Percentiles rank a stretch among this genome's conserved stretches.
phyloP scores from a whole-genome alignment of 2,329 filamentous ascomycete genomes.

The Cercospora sp. region DNA sequence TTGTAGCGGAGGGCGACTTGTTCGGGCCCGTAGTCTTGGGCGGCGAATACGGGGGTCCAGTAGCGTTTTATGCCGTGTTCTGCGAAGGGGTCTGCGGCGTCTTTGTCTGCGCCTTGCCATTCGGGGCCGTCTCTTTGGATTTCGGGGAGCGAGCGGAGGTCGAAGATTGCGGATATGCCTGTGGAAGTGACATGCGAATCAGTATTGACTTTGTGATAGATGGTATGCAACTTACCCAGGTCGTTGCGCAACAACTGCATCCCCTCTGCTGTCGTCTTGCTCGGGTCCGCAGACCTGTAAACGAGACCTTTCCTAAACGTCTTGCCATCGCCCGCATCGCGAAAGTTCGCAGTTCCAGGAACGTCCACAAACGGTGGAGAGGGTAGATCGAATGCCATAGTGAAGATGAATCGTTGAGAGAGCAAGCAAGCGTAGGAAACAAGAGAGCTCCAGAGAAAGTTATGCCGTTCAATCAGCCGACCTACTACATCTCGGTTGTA shows the following conservation, averaged over 20 bases:
- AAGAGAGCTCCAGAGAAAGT: not conserved
- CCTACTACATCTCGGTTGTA: not conserved
- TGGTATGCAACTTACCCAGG: constrained; percentile 33
- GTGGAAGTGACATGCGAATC: too few species aligned
- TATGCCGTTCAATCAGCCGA: not conserved
- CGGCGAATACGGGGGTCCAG: constrained; percentile 66
- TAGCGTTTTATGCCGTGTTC: constrained; percentile 55
- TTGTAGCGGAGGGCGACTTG: constrained; percentile 61
- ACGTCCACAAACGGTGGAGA: constrained; percentile 46
- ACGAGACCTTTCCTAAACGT: constrained; percentile 56
- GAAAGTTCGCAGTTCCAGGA: constrained; percentile 66
- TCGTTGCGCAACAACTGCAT: constrained; percentile 50
- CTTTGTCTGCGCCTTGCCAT: constrained; percentile 35
- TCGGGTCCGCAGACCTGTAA: constrained; percentile 70
- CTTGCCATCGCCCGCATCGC: constrained; percentile 57
- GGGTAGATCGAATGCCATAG: constrained; percentile 16
- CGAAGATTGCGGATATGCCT: constrained; percentile 67
- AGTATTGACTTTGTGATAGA: too few species aligned
- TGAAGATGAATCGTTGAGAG: not conserved
- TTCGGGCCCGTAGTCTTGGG: constrained; percentile 63
- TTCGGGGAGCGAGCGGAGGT: constrained; percentile 65
- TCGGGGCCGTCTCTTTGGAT: constrained; percentile 48
- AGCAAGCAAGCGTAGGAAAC: not conserved
- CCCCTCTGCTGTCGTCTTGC: constrained; percentile 57
- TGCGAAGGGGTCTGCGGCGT: constrained; percentile 35